Percentiles rank a stretch among this genome's conserved stretches.
These are phyloP conservation scores for Arthroderma sp. DNA, from an alignment of 2,329 filamentous ascomycete species.

Conservation along the genomic window DNA sequence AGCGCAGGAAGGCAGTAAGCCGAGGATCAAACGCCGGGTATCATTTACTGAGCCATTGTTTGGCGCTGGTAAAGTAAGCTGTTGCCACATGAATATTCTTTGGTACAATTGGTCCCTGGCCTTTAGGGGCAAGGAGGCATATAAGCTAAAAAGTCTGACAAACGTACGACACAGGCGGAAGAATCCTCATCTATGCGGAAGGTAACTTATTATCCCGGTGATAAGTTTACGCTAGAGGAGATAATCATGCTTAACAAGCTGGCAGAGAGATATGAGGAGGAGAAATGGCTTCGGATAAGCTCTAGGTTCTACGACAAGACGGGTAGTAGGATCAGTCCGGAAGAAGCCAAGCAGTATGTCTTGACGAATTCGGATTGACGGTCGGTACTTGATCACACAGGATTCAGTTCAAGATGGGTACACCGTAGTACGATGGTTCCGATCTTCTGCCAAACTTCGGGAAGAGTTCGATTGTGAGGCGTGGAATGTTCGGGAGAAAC, in stretches of 20 bases:
- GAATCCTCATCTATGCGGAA: conserved; percentile 2
- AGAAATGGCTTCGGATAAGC: conserved; percentile 36
- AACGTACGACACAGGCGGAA: background rate
- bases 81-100: background rate
- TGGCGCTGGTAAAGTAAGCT: background rate
- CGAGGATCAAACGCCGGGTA: conserved; percentile 4
- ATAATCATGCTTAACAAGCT: conserved; percentile 29
- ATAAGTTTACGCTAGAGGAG: conserved; percentile 16
- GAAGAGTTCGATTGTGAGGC: too few species aligned
- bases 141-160: too few species aligned
- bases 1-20: background rate
- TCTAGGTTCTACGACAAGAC: conserved; percentile 38
- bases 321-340: conserved; percentile 31
- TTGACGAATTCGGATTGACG: background rate
- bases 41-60: conserved; percentile 8
- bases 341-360: conserved; percentile 20
- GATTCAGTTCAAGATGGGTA: too few species aligned
- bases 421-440: too few species aligned
- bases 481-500: too few species aligned
- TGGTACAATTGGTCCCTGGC: too few species aligned
- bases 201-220: conserved; percentile 16
- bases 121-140: too few species aligned
- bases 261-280: conserved; percentile 29
- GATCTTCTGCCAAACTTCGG: too few species aligned
- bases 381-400: too few species aligned